Conservation (phyloP, 331 rosid genomes). For the Rhamnella rubrinervis region DNA sequence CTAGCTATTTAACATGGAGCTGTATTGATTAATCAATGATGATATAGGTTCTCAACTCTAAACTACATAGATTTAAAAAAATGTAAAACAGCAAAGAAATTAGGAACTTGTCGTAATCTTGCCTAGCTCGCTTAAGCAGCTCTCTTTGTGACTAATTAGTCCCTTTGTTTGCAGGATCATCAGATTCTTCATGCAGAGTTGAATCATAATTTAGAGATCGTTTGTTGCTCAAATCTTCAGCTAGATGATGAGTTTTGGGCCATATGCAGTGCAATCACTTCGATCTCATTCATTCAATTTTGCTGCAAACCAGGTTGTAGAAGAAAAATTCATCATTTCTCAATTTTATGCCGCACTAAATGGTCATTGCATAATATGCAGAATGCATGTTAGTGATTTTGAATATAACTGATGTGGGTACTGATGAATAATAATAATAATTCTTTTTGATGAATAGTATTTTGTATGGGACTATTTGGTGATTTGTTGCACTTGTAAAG, state of each 20-base stretch:
- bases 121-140: not conserved
- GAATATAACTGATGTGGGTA: not conserved
- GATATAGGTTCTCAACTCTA: not conserved
- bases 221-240: not conserved
- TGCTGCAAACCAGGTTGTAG: not conserved
- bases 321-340: slow-evolving; percentile 2
- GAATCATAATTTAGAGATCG: not conserved
- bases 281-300: not conserved
- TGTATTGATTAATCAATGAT: not conserved
- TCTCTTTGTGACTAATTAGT: slow-evolving; percentile 6
- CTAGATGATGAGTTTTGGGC: not conserved
- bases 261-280: not conserved
- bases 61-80: not conserved
- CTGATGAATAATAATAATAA: not conserved
- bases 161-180: slow-evolving; percentile 42
- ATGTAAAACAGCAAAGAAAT: not conserved
- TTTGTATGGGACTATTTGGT: not conserved
- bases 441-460: not conserved
- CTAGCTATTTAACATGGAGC: not conserved
- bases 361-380: not conserved
- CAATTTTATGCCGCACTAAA: slow-evolving; percentile 4
- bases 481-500: not conserved
- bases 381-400: not conserved
- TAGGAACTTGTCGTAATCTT: not conserved
- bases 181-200: slow-evolving; percentile 26